These are phyloP conservation scores for Exophiala bonariae DNA, from an alignment of 2,329 filamentous ascomycete genomes.

Conservation along the genomic window DNA sequence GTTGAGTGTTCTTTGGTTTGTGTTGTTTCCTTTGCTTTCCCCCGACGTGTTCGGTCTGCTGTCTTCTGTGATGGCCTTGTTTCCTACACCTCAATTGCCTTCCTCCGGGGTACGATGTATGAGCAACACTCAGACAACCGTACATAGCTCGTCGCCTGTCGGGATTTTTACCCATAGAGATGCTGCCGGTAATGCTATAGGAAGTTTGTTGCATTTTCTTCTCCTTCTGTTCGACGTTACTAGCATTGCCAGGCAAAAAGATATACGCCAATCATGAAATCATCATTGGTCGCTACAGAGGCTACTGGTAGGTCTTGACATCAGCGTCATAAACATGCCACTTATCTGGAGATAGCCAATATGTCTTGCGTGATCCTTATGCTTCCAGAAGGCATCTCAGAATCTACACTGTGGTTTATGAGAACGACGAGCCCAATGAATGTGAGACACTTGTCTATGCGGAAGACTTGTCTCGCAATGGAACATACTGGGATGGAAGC, in stretches of 20 bases:
- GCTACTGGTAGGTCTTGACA: constrained; percentile 32
- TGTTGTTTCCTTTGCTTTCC: neutral
- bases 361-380: constrained; percentile 34
- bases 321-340: constrained; percentile 7
- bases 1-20: neutral
- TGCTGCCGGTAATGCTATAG: constrained; percentile 15
- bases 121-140: constrained; percentile 5
- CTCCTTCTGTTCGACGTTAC: constrained; percentile 8
- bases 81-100: constrained; percentile 8
- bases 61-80: too few relatives aligned
- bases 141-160: constrained; percentile 10
- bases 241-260: constrained; percentile 21
- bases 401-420: constrained; percentile 45
- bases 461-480: constrained; percentile 44
- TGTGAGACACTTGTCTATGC: constrained; percentile 45
- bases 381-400: constrained; percentile 44
- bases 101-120: constrained; percentile 16
- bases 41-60: too few relatives aligned
- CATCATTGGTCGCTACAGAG: constrained; percentile 37
- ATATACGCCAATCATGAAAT: constrained; percentile 36
- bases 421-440: constrained; percentile 36
- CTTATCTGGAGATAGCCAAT: constrained; percentile 32
- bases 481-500: constrained; percentile 40
- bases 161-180: constrained; percentile 19
- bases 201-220: constrained; percentile 14